These are phyloP conservation scores for Cutaneotrichosporon sp. DNA, from an alignment of 1,284 basidiomycete genomes.

Conservation along the genomic window DNA sequence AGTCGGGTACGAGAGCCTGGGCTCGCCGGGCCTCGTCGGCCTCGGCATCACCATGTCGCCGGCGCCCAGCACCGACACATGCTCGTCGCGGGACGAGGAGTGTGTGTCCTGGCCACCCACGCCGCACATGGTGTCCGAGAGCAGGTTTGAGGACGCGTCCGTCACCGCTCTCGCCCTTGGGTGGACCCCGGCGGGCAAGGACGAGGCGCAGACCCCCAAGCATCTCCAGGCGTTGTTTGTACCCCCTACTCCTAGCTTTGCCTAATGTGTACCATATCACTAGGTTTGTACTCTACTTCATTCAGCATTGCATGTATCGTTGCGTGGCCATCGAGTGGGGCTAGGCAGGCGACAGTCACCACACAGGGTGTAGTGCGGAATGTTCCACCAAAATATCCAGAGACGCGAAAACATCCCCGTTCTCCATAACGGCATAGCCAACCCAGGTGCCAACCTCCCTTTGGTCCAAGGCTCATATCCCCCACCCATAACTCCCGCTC, in stretches of 20 bases:
- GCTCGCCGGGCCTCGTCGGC: slow-evolving; percentile 17
- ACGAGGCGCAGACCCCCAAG: neutral
- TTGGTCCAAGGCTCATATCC: too few species aligned
- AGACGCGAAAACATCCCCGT: too few species aligned
- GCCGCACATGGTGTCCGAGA: slow-evolving; percentile 9
- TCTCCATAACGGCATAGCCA: too few species aligned
- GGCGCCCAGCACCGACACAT: slow-evolving; percentile 2
- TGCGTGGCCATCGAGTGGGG: neutral
- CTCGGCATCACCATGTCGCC: slow-evolving; percentile 25
- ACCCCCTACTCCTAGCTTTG: neutral
- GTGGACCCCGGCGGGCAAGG: neutral
- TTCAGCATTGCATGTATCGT: slow-evolving; percentile 3
- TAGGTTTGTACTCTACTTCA: neutral
- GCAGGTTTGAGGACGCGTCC: neutral
- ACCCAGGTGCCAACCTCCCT: too few species aligned
- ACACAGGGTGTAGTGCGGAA: too few species aligned
- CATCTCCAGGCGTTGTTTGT: slow-evolving; percentile 3
- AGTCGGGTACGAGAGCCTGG: slow-evolving; percentile 6
- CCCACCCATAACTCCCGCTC: too few species aligned
- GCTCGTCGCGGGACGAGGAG: slow-evolving; percentile 22
- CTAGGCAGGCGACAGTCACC: too few species aligned
- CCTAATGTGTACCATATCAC: slow-evolving; percentile 1
- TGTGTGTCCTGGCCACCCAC: slow-evolving; percentile 20
- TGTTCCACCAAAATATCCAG: too few species aligned
- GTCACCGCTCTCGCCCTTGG: neutral